Evolutionary conservation across 179 eudicot genomes (phyloP), one percentile per base, ranked within the genome.

Genomic region (Amaranthus tricolor): DNA sequence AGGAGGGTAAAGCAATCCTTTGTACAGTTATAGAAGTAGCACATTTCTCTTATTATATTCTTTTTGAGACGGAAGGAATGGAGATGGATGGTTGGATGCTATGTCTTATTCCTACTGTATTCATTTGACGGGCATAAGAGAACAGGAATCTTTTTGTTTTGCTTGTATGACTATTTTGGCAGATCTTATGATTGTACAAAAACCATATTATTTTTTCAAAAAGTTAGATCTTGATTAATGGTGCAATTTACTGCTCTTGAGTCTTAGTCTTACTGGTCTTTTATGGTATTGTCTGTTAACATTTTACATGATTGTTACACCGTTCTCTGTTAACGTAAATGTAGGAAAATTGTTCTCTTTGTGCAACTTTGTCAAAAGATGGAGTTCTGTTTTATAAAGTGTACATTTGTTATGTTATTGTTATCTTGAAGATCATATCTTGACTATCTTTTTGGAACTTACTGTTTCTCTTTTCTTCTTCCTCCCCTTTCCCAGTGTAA

Each of bases 401-500:
- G 40, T 31, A 31, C 40, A 31, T 31, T 31, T 31, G 40, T 31
- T 31, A 31, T 71, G 40, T 59, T 20, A 51, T n/a, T 40, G 14
- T 74, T 5, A 52, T n/a, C 14, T 70, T 62, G 55, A 45, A 1
- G 66, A 48, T 77, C 68, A 40, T 10, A 10, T 63, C 49, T 21
- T 71, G 54, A 51, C 62, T 77, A 16, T 17, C 59, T 21, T 54
- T 54, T 17, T 54, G 13, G 45, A 14, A 64, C 68, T 69, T 21
- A 54, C 15, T 69, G 4, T 54, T 69, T 2, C 12, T 4, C 9
- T 40, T 31, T 53, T 20, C 14, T 3, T 62, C 47, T 9, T 44
- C 12, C 66, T 58, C 21, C 5, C 47, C 31, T 57, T 71, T 62
- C 10, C 59, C 71, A 81, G 83, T 43, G 67, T 62, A 73, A 72